Evolutionary conservation across 2,329 filamentous ascomycete genomes (phyloP).

Genomic region (Verticillium longisporum): DNA sequence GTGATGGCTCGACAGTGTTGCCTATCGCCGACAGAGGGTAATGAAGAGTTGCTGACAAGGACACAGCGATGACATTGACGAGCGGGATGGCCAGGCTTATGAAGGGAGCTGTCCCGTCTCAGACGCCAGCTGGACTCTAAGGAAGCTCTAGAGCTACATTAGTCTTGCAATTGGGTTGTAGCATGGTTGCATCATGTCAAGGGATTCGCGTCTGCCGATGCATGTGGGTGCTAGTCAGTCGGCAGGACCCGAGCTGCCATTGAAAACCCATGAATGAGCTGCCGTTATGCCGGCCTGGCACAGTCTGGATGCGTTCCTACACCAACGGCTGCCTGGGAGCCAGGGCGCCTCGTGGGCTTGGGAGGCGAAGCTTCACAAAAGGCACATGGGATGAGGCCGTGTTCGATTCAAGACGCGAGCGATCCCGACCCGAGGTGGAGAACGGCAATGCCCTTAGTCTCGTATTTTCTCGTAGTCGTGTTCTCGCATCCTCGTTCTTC

Average conservation of each 20-base stretch:
- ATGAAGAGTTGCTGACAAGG: neutral
- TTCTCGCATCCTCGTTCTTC: neutral
- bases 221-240: neutral
- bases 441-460: neutral
- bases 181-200: neutral
- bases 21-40: too few species aligned
- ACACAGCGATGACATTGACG: neutral
- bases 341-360: neutral
- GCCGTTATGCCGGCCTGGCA: neutral
- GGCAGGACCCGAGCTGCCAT: neutral
- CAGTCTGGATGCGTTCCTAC: neutral
- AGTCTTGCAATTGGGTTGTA: neutral
- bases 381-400: neutral
- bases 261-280: neutral
- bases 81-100: neutral
- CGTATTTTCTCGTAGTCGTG: neutral
- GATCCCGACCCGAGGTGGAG: neutral
- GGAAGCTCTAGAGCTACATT: neutral
- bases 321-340: too few species aligned
- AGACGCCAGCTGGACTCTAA: neutral
- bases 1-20: too few species aligned
- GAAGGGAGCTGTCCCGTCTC: neutral
- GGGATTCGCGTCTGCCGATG: neutral
- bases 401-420: neutral
- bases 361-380: neutral